Base-by-base conservation (phyloP, 2,329 filamentous ascomycete species). In the Periconia digitata region DNA sequence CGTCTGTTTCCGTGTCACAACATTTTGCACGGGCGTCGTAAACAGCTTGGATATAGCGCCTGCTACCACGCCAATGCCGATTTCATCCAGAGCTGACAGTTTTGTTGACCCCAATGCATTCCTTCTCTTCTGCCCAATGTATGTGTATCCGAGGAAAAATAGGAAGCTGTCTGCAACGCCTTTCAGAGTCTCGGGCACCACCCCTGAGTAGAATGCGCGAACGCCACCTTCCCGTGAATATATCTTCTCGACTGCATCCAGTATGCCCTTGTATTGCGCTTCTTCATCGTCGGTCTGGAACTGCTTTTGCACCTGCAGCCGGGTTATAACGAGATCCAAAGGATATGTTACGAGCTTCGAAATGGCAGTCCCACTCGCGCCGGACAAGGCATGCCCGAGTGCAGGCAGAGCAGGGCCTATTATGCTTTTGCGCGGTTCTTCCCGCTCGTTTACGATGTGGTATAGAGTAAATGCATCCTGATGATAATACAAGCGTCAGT, bases 111-210 rank as follows among this genome's bases (percentile, higher is more conserved):
- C 60, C 23, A 61, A 55, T 6, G 59, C 45, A 23, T 58, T 59
- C 40, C 73, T 59, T 45, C 74, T 60, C 32, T 64, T 67, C 48
- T 82, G 73, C 36, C 80, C 71, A 17, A 84, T 59, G 46, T 79
- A 80, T 2, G 75, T 88, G 72, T 95, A 95, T 49, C 89, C 86
- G 16, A 92, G 79, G 73, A 95, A 95, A 76, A 95, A 95, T 43
- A 95, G 77, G 66, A 94, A 92, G 47, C 86, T 89, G 73, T 94
- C 90, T 23, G 83, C 69, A 12, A 79, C 69, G 37, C 72, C 71
- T 55, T 79, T 79, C 21, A 69, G 56, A 1, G 74, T 72, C 58
- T 79, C 76, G 8, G 71, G 69, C 15, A 56, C 52, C 8, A 74
- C 62, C 4, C 77, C 76, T 20, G 70, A 75, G 54, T 79, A 96